phyloP scores from a whole-genome alignment of 805 yeast genomes.

The Spathaspora girioi region DNA sequence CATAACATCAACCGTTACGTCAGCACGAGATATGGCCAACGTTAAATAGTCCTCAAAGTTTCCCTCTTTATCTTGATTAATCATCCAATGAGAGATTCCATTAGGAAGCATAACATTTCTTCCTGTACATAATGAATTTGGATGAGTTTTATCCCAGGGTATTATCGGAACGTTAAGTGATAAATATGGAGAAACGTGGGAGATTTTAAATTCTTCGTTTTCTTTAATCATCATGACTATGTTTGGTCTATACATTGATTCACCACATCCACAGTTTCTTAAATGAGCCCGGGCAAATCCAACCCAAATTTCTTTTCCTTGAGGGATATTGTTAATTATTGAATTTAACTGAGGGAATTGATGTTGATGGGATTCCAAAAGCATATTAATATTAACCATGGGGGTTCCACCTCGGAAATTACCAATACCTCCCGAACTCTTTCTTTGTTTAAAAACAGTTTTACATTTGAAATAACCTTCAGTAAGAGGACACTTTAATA shows the following conservation, averaged over 20 bases:
- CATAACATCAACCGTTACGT: conserved; percentile 29
- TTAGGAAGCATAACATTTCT: conserved; percentile 29
- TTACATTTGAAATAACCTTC: conserved; percentile 6
- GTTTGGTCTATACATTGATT: conserved; percentile 34
- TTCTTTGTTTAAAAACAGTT: neutral
- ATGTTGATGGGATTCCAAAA: conserved; percentile 13
- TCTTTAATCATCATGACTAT: conserved; percentile 24
- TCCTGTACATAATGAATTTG: conserved; percentile 17
- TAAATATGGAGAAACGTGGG: conserved; percentile 28
- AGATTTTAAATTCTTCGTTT: conserved; percentile 16
- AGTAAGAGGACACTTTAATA: conserved; percentile 21
- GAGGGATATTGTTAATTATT: conserved; percentile 13
- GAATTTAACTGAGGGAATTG: conserved; percentile 11
- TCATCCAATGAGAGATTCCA: conserved; percentile 26
- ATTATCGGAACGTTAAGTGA: conserved; percentile 28
- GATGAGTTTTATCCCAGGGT: conserved; percentile 22
- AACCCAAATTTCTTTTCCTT: conserved; percentile 30
- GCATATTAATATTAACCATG: conserved; percentile 20
- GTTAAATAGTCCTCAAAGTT: conserved; percentile 22
- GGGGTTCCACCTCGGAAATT: conserved; percentile 35
- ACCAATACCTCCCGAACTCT: conserved; percentile 17
- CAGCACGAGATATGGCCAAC: conserved; percentile 32
- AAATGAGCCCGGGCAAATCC: conserved; percentile 40
- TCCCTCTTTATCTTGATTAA: conserved; percentile 6
- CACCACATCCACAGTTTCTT: conserved; percentile 34